Conservation (phyloP, 2,329 filamentous ascomycete species). For the Corynespora cassiicola region DNA sequence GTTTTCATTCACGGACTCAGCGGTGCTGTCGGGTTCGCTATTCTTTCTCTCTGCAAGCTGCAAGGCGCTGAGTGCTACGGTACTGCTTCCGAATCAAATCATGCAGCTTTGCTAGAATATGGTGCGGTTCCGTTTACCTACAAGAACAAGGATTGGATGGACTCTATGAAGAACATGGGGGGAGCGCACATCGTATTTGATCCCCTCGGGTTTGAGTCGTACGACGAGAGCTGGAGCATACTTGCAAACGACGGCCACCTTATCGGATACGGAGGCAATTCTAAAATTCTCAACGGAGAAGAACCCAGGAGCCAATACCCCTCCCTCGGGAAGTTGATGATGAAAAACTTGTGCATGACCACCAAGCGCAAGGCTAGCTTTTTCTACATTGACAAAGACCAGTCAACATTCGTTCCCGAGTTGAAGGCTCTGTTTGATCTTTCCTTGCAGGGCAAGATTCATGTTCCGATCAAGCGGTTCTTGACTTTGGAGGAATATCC, state of each 20-base stretch:
- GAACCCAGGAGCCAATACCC: constrained; percentile 21
- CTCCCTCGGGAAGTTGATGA: constrained; percentile 29
- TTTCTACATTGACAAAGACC: constrained; percentile 32
- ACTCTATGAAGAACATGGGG: constrained; percentile 52
- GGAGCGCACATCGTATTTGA: constrained; percentile 59
- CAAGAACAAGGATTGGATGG: constrained; percentile 58
- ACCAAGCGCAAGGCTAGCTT: constrained; percentile 32
- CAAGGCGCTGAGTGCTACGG: constrained; percentile 58
- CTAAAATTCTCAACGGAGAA: constrained; percentile 25
- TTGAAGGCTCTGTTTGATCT: constrained; percentile 25
- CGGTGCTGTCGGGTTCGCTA: constrained; percentile 56
- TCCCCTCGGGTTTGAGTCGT: constrained; percentile 59
- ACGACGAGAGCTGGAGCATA: constrained; percentile 57
- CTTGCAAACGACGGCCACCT: constrained; percentile 48
- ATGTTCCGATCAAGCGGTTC: constrained; percentile 32
- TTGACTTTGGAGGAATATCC: constrained; percentile 34
- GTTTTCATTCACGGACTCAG: constrained; percentile 61
- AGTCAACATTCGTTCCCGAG: constrained; percentile 33
- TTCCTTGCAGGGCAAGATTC: constrained; percentile 25
- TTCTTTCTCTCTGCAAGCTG: constrained; percentile 51
- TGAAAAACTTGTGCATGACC: constrained; percentile 28
- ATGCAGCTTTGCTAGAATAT: constrained; percentile 45
- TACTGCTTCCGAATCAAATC: constrained; percentile 56
- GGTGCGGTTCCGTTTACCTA: constrained; percentile 57
- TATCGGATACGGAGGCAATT: constrained; percentile 35